Conservation (phyloP, 805 yeast species). For the Saturnispora zaruensis region DNA sequence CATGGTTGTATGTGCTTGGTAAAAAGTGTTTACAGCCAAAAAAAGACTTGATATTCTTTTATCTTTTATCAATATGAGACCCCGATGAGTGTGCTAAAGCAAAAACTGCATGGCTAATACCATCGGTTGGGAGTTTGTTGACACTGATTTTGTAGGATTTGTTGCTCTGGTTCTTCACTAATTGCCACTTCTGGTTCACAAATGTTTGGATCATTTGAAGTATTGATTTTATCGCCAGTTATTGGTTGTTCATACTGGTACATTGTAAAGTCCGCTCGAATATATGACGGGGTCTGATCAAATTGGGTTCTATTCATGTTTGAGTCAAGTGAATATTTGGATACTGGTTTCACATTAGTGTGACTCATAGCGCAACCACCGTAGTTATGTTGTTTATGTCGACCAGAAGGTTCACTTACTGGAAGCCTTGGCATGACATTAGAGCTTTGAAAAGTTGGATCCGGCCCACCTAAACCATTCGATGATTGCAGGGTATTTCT, state of each 20-base stretch:
- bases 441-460: neutral
- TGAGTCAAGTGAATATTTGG: neutral
- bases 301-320: neutral
- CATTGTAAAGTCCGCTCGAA: neutral
- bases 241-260: neutral
- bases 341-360: neutral
- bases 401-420: neutral
- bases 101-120: too few relatives aligned
- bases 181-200: neutral
- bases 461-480: neutral
- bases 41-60: too few relatives aligned
- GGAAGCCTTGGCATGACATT: neutral
- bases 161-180: neutral
- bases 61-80: too few relatives aligned
- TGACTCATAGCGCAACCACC: neutral
- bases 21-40: too few relatives aligned
- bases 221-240: neutral
- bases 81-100: too few relatives aligned
- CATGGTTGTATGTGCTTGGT: too few relatives aligned
- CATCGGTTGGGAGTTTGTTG: neutral
- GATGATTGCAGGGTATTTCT: neutral
- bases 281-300: neutral
- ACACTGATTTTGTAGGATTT: neutral
- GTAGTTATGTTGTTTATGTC: neutral
- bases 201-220: neutral